Evolutionary conservation across 2,329 filamentous ascomycete species (phyloP).

Genomic region (Zymoseptoria pseudotritici): DNA sequence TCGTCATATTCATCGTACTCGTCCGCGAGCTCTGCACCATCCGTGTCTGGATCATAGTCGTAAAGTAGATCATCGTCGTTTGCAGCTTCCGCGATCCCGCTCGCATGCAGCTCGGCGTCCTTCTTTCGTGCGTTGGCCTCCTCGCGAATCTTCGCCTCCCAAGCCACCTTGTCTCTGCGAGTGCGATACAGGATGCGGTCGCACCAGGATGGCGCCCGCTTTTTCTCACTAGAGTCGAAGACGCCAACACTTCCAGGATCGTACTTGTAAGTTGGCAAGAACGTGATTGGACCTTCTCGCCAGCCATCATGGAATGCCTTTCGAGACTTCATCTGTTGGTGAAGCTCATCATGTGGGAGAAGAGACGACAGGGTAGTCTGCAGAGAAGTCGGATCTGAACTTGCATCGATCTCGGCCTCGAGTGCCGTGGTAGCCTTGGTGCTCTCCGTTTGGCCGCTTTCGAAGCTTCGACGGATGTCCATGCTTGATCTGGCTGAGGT

Average conservation of each 20-base stretch:
- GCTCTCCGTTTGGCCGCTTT: conserved; percentile 5
- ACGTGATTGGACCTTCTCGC: conserved; percentile 79
- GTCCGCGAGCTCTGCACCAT: conserved; percentile 50
- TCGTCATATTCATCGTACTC: conserved; percentile 53
- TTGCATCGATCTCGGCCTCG: conserved; percentile 36
- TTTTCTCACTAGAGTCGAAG: conserved; percentile 94
- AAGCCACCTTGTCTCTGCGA: conserved; percentile 58
- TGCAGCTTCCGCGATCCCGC: conserved; percentile 63
- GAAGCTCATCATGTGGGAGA: conserved; percentile 82
- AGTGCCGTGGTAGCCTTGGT: conserved; percentile 12
- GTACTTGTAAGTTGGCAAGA: conserved; percentile 95
- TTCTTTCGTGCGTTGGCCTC: conserved; percentile 60
- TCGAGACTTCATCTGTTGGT: conserved; percentile 61
- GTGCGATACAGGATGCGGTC: conserved; percentile 87
- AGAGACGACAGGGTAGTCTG: conserved; percentile 83
- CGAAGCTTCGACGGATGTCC: conserved; percentile 7
- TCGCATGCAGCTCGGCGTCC: conserved; percentile 78
- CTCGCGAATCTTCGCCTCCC: conserved; percentile 57
- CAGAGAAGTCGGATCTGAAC: conserved; percentile 74
- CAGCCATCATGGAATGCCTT: conserved; percentile 87
- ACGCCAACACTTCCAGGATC: conserved; percentile 86
- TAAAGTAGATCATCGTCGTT: conserved; percentile 85
- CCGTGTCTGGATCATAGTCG: conserved; percentile 79
- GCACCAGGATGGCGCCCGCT: conserved; percentile 89
- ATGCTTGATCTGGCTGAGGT: conserved; percentile 7